phyloP scores from a whole-genome alignment of 1,284 basidiomycete genomes.

The Microbotryum scabiosae region DNA sequence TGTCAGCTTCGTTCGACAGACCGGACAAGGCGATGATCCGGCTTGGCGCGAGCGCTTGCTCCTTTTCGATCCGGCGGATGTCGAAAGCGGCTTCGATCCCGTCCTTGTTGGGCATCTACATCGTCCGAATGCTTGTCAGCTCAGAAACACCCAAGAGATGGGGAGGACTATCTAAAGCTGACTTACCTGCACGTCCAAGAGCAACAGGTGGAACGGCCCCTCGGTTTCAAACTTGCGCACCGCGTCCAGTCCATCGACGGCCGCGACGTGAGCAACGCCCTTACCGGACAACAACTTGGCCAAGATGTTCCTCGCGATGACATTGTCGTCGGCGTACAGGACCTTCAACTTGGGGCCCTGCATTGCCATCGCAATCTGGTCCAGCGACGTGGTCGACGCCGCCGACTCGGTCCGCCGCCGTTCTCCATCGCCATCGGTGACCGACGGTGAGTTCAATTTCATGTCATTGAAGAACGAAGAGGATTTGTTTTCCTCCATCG shows the following conservation, averaged over 20 bases:
- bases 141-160: no score
- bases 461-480: not conserved
- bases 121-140: not conserved
- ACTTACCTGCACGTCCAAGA: no score
- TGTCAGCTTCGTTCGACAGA: slow-evolving; percentile 19
- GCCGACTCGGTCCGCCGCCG: not conserved
- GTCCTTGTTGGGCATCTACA: slow-evolving; percentile 6
- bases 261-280: not conserved
- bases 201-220: no score
- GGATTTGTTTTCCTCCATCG: not conserved
- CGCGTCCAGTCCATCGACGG: no score
- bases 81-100: slow-evolving; percentile 13
- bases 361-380: no score
- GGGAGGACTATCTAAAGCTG: no score
- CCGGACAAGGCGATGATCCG: slow-evolving; percentile 22
- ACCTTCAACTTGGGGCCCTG: slow-evolving; percentile 4
- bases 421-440: not conserved
- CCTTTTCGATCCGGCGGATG: slow-evolving; percentile 10
- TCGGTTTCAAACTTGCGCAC: no score
- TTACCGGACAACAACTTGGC: slow-evolving; percentile 2
- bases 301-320: slow-evolving; percentile 17
- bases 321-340: slow-evolving; percentile 25
- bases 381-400: no score
- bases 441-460: not conserved
- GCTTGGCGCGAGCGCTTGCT: not conserved